phyloP scores from a whole-genome alignment of 2,329 filamentous ascomycete species.

The Leptographium flavum region DNA sequence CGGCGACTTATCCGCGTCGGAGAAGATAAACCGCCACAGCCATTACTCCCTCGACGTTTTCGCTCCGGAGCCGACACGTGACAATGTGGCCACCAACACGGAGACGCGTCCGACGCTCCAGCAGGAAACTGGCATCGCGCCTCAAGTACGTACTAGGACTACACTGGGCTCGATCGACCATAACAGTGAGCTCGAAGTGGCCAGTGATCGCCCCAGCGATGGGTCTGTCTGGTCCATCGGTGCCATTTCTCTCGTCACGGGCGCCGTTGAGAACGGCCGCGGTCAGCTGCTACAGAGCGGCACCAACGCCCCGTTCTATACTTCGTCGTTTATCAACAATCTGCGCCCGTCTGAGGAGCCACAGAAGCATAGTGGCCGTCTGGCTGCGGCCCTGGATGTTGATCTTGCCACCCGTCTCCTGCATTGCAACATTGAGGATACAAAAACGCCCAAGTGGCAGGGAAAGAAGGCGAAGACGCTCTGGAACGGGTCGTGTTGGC shows the following conservation, averaged over 20 bases:
- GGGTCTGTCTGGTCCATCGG: conserved; percentile 68
- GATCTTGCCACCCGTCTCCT: conserved; percentile 56
- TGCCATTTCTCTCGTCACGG: conserved; percentile 43
- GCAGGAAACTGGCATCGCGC: conserved; percentile 16
- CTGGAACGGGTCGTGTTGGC: conserved; percentile 30
- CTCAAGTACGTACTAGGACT: conserved; percentile 14
- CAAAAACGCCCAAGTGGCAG: background rate
- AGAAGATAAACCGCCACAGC: conserved; percentile 30
- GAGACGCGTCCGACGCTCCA: conserved; percentile 13
- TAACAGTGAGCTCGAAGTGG: conserved; percentile 2
- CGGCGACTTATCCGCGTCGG: conserved; percentile 25
- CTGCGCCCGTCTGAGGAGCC: conserved; percentile 40
- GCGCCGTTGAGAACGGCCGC: conserved; percentile 46
- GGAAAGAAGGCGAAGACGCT: conserved; percentile 11
- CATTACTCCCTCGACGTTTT: conserved; percentile 28
- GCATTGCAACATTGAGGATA: conserved; percentile 24
- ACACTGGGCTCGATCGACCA: conserved; percentile 12
- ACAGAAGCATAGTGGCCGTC: conserved; percentile 55
- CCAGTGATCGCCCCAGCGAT: conserved; percentile 28
- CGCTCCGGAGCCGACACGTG: conserved; percentile 18
- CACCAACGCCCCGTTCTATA: conserved; percentile 55
- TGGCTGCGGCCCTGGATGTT: conserved; percentile 72
- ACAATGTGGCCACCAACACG: conserved; percentile 12
- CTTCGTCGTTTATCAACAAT: conserved; percentile 30
- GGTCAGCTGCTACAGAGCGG: conserved; percentile 53